Conservation (phyloP, 306 rosid genomes). For the Canavalia ensiformis region DNA sequence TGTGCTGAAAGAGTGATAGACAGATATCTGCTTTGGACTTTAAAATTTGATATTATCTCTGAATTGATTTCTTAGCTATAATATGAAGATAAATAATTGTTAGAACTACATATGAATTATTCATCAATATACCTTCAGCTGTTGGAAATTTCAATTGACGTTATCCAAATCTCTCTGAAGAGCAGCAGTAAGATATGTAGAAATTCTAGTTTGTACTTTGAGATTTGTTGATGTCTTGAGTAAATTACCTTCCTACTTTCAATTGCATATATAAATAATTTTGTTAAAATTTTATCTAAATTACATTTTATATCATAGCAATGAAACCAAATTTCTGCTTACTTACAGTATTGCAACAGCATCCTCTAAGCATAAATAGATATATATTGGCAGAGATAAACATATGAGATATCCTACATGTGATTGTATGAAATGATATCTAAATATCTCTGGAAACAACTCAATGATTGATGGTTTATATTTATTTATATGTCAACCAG, state of each 20-base stretch:
- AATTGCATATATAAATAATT: no score
- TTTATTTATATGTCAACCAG: constrained; percentile 52
- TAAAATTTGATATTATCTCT: no score
- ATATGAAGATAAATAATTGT: background rate
- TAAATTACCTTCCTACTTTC: no score
- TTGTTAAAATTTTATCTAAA: no score
- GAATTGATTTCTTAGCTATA: no score
- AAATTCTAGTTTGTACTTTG: no score
- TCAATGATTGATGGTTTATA: constrained; percentile 2
- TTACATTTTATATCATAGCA: no score
- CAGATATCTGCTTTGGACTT: background rate
- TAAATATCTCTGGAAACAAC: background rate
- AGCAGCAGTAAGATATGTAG: background rate
- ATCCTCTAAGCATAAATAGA: background rate
- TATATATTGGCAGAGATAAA: background rate
- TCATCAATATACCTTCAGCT: background rate
- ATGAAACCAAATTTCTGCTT: no score
- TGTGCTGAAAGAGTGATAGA: background rate
- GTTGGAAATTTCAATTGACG: background rate
- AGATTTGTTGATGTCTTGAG: no score
- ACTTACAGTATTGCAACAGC: no score
- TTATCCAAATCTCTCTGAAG: background rate
- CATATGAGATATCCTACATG: background rate
- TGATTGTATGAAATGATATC: background rate
- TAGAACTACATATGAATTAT: background rate